Base-by-base conservation (phyloP, 331 rosid genomes). In the Dryas integrifolia region DNA sequence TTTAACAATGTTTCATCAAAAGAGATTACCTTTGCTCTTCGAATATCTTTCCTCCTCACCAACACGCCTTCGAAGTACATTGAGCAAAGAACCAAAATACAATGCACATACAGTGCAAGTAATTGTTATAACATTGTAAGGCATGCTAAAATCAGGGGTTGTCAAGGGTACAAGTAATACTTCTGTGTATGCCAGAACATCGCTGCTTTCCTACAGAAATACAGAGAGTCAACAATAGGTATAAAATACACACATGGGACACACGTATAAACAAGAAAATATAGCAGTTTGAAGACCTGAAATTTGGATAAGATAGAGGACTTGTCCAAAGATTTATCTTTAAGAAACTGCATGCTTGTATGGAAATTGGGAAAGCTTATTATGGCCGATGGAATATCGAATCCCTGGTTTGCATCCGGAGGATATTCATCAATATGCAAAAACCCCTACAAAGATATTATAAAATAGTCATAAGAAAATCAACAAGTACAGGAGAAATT, bases 111-210 rank as follows among this genome's bases (percentile, higher is more conserved):
- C 87, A 1, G 96, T 94, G 88, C 97, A 94, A 5, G 97, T 91
- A 67, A 94, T 91, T 69, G 97, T 94, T 83, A 94, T 91, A 72
- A 94, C 98, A 67, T 94, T 94, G 85, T 91, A 91, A 57, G 97
- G 98, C 98, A 95, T 91, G 76, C 98, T 95, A 83, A 95, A 95
- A 85, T 95, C 98, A 3, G 98, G 98, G 68, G 98, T 95, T 41
- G 98, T 91, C 84, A 95, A 77, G 49, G 98, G 97, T 73, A 95
- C 97, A 1, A 91, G 97, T 67, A 91, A 80, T 58, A 87, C 92
- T 88, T 95, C 97, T 11, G 96, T 88, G 79, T 95, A 95, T 6
- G 89, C 88, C 65, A 84, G 84, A 83, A 88, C 86, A 9, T 89
- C 82, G 44, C 83, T 87, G 61, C 74, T 80, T 78, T 83, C 96